Evolutionary conservation across 2,329 filamentous ascomycete genomes (phyloP).

Genomic region (Fusarium sp.): DNA sequence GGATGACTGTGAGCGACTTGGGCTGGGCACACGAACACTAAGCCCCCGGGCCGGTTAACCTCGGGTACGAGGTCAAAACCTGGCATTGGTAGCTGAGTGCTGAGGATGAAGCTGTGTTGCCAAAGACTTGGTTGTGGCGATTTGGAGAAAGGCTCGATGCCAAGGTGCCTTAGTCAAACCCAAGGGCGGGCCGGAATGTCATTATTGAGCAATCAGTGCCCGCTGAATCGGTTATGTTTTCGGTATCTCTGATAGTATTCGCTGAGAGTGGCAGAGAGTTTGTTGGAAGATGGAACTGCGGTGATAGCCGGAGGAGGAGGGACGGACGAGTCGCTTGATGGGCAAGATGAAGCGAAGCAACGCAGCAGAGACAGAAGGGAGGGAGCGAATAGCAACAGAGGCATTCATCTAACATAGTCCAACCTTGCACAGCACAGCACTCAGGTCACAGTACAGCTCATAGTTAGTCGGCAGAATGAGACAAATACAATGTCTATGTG

Average conservation of each 20-base stretch:
- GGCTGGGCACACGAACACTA: conserved; percentile 10
- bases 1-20: conserved; percentile 1
- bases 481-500: conserved; percentile 10
- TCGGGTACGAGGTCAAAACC: background rate
- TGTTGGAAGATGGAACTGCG: conserved; percentile 3
- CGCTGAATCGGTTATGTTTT: conserved; percentile 6
- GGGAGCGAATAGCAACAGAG: conserved; percentile 16
- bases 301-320: conserved; percentile 2
- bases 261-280: conserved; percentile 7
- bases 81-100: conserved; percentile 3
- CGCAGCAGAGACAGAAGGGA: background rate
- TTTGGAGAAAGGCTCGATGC: background rate
- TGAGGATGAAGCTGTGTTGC: conserved; percentile 4
- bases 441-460: background rate
- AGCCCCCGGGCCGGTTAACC: conserved; percentile 6
- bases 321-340: conserved; percentile 5
- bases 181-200: conserved; percentile 4
- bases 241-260: conserved; percentile 30
- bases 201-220: conserved; percentile 6
- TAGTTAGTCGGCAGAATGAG: conserved; percentile 22
- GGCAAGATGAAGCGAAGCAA: conserved; percentile 16
- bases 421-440: conserved; percentile 6
- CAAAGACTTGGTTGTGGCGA: background rate
- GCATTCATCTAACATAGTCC: conserved; percentile 24
- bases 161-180: background rate